Conservation (phyloP, 192 early-diverging fungal genomes). For the Backusella parvicylindrica region DNA sequence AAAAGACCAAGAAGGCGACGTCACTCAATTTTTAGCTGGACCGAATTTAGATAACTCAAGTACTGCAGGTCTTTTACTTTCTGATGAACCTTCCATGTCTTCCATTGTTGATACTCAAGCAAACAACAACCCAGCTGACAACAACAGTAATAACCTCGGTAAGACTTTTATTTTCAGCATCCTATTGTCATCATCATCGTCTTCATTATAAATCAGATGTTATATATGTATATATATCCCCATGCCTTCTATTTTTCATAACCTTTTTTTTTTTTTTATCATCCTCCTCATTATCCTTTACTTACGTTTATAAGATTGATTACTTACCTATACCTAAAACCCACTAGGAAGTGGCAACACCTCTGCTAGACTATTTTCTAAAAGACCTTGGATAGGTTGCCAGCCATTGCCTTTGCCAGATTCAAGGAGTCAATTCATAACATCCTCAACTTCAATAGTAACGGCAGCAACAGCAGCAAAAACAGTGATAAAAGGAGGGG, state of each 20-base stretch:
- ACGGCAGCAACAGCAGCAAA: not conserved
- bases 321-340: not conserved
- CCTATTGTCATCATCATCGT: not conserved
- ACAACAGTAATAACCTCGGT: not conserved
- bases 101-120: conserved; percentile 5
- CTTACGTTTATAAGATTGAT: not conserved
- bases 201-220: no score
- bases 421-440: not conserved
- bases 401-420: not conserved
- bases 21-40: not conserved
- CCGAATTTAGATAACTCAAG: not conserved
- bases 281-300: not conserved
- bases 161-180: not conserved
- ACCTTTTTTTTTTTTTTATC: not conserved
- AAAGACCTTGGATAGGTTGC: conserved; percentile 11
- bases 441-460: not conserved
- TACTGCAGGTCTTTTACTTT: not conserved
- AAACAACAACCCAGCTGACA: not conserved
- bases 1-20: not conserved
- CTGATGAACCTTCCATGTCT: conserved; percentile 16
- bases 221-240: not conserved
- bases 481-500: not conserved
- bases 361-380: conserved; percentile 1
- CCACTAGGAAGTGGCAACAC: not conserved
- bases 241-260: not conserved